Base-by-base conservation (phyloP, 768 basidiomycete species). In the Amanita phalloides region DNA sequence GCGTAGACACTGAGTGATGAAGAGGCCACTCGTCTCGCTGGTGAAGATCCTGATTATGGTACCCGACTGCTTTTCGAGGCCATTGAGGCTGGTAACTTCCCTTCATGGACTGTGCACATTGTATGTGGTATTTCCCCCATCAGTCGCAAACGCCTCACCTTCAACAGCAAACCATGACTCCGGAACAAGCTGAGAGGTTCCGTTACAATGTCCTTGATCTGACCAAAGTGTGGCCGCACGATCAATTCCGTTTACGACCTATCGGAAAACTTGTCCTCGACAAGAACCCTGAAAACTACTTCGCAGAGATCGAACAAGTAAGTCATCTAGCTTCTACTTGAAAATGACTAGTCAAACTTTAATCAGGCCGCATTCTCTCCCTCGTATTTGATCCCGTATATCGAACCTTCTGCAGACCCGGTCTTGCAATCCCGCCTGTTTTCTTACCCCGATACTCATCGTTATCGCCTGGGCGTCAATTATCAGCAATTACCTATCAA, bases 361-460 rank as follows among this genome's bases (percentile, higher is more conserved):
- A 39, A 43, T n/a, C 8, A 85, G 77, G 73, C 70, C 54, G 92
- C 92, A 2, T 94, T 90, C 75, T 79, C 90, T 17, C 94, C 94
- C 0, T 86, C 90, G 0, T 94, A 97, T 67, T 70, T 81, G 45
- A 66, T 95, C 8, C 90, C 88, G 1, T 94, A 92, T 68, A 79
- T 93, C 57, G 94, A 96, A 72, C 78, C 91, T 37, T 85, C 88
- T 3, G 79, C 84, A 20, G 94, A 98, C 68, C 94, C 94, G 21
- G 89, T 97, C 58, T 76, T 97, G 57, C 93, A 97, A 64, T 86
- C 88, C 20, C 89, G 94, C 50, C 78, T 96, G 45, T 97, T 96
- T 82, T 90, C 90, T 3, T 98, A 98, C 74, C 84, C 86, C 3
- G 88, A 90, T 62, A 89, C 88, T 35, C 87, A 90, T 64, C 85